Base-by-base conservation (phyloP, 2,329 filamentous ascomycete species). In the Penicillium brasilianum region DNA sequence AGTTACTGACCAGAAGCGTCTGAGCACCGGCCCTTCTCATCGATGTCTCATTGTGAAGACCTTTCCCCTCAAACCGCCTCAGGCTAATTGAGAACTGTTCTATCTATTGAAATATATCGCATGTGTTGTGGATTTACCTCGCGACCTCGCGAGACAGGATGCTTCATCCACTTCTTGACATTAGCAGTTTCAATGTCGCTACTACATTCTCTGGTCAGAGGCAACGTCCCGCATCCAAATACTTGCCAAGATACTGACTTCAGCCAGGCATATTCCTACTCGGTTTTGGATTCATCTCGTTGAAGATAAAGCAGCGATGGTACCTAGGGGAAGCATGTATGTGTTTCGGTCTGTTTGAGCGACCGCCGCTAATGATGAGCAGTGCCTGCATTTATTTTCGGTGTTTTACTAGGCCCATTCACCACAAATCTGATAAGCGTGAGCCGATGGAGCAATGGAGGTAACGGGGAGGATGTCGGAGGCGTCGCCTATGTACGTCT, bases 331-430 rank as follows among this genome's bases (percentile, higher is more conserved):
- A 78, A 74, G 75, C 75, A n/a, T 68, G 75, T 77, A 68, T 52
- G 75, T 60, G 48, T 30, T 28, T 10, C 16, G 44, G 18, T 14
- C 20, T 5, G 10, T 20, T 28, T 11, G 14, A 3, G 2, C 18
- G 14, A n/a, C 16, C 3, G 16, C 11, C 37, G 18, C 18, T 9
- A 14, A 46, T 9, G 30, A 87, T 83, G 86, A 34, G 10, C 37
- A 87, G 84, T 87, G 18, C 84, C 84, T 2, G 84, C 85, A 1
- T 79, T 88, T 22, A 18, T 83, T 9, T 64, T 86, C 30, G 86
- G 86, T 2, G 80, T 86, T 52, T 67, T 81, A 0, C 76, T 88
- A 4, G 85, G 86, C 0, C 86, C 85, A 0, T 71, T 86, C 18
- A 78, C 81, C 4, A 81, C 84, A 1, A 85, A 80, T 41, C 83